These are phyloP conservation scores for Cordyceps tenuipes DNA, from an alignment of 2,329 filamentous ascomycete genomes.

Conservation along the genomic window DNA sequence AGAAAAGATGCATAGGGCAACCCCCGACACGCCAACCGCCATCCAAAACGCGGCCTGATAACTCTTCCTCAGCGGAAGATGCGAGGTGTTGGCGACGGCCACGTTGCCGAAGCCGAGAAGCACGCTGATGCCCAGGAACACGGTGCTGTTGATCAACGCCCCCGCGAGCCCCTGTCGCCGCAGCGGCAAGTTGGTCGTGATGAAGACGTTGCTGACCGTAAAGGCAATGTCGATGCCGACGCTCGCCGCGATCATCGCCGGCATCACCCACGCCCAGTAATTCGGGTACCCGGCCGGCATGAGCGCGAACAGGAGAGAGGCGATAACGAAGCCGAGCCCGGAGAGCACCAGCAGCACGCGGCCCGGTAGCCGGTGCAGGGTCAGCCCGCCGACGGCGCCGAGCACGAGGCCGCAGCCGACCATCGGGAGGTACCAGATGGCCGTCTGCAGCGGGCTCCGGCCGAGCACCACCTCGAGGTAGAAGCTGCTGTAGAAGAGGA, in stretches of 20 bases:
- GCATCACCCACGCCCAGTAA: constrained; percentile 59
- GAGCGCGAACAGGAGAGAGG: constrained; percentile 47
- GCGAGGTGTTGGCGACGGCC: constrained; percentile 52
- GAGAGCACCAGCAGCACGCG: constrained; percentile 44
- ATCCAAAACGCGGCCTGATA: constrained; percentile 57
- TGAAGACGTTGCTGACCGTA: constrained; percentile 59
- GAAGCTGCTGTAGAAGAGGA: constrained; percentile 55
- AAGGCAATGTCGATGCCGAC: constrained; percentile 59
- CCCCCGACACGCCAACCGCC: constrained; percentile 40
- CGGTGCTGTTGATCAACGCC: constrained; percentile 51
- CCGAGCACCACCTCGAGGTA: constrained; percentile 50
- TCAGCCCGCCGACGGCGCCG: constrained; percentile 42
- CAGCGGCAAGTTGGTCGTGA: constrained; percentile 53
- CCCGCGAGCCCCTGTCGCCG: constrained; percentile 56
- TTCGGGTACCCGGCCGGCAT: constrained; percentile 39
- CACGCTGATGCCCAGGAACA: constrained; percentile 56
- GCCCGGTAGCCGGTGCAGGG: constrained; percentile 48
- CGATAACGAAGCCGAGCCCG: constrained; percentile 40
- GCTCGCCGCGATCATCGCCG: constrained; percentile 50
- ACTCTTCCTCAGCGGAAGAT: constrained; percentile 31
- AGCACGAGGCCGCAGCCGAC: constrained; percentile 51
- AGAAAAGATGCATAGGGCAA: constrained; percentile 35
- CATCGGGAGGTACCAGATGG: constrained; percentile 52
- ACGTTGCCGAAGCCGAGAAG: constrained; percentile 31
- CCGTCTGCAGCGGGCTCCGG: constrained; percentile 41